These are phyloP conservation scores for Chenopodium album DNA, from an alignment of 148 eudicot species.

Conservation along the genomic window DNA sequence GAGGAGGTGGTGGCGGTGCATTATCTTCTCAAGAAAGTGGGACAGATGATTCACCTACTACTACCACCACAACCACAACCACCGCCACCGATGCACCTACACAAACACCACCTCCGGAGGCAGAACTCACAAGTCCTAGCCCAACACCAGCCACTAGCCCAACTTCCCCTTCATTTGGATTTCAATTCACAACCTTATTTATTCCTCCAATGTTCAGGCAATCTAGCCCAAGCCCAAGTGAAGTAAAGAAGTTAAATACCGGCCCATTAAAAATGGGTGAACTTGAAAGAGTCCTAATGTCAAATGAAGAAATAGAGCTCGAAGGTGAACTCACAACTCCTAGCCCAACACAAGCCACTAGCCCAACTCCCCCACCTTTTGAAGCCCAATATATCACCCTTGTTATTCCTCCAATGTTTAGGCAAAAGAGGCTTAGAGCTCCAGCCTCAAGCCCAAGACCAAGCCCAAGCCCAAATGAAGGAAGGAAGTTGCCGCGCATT, in stretches of 20 bases:
- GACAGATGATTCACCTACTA: neutral
- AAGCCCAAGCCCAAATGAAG: neutral
- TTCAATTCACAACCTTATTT: neutral
- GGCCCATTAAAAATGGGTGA: conserved; percentile 18
- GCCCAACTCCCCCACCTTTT: neutral
- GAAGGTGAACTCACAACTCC: neutral
- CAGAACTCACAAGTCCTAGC: neutral
- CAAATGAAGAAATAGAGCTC: neutral
- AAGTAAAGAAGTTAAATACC: neutral
- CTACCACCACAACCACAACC: neutral
- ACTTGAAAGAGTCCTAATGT: conserved; percentile 19
- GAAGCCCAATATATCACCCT: neutral
- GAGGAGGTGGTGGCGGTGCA: too few species aligned
- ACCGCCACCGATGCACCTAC: neutral
- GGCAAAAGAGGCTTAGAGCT: neutral
- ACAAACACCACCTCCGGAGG: neutral
- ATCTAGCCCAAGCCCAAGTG: neutral
- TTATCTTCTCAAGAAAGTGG: neutral
- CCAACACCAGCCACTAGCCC: neutral
- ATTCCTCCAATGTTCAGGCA: neutral
- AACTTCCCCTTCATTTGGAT: neutral
- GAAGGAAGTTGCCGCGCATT: neutral
- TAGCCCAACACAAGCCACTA: neutral
- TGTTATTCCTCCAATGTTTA: neutral
- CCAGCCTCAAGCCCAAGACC: neutral